Evolutionary conservation across 345 rosid species (phyloP).

Genomic region (Melaleuca alternifolia): DNA sequence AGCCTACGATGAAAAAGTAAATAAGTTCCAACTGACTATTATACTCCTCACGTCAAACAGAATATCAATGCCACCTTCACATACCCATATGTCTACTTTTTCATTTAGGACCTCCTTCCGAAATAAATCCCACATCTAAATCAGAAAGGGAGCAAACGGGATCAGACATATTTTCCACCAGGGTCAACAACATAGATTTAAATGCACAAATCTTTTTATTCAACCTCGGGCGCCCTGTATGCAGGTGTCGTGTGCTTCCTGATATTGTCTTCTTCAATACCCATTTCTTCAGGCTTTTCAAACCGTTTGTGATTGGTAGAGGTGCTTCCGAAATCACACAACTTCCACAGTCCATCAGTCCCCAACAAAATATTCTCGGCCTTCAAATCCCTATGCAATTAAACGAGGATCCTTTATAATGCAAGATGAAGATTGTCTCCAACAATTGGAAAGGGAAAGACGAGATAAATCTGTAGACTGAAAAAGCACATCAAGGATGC

Average conservation of each 20-base stretch:
- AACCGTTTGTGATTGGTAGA: conserved; percentile 89
- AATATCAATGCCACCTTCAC: conserved; percentile 11
- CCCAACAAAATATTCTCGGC: conserved; percentile 86
- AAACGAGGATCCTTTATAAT: neutral
- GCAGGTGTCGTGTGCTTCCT: conserved; percentile 93
- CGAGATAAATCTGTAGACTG: neutral
- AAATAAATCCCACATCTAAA: conserved; percentile 96
- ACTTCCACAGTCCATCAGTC: conserved; percentile 73
- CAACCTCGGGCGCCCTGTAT: conserved; percentile 98
- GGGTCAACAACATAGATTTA: conserved; percentile 7
- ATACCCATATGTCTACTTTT: conserved; percentile 99
- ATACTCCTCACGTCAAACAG: neutral
- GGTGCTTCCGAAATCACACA: conserved; percentile 95
- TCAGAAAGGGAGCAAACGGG: conserved; percentile 17
- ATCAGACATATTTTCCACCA: conserved; percentile 14
- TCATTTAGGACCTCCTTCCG: conserved; percentile 83
- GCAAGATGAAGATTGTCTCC: neutral
- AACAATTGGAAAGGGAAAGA: neutral
- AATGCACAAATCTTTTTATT: conserved; percentile 7
- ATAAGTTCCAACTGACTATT: conserved; percentile 2
- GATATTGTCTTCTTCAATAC: conserved; percentile 95
- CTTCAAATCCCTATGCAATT: conserved; percentile 71
- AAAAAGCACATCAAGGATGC: neutral
- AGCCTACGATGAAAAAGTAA: conserved; percentile 41
- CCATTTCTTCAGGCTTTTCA: conserved; percentile 97